Evolutionary conservation across 169 alveolate genomes (phyloP).

Genomic region (Plasmodium gonderi): DNA sequence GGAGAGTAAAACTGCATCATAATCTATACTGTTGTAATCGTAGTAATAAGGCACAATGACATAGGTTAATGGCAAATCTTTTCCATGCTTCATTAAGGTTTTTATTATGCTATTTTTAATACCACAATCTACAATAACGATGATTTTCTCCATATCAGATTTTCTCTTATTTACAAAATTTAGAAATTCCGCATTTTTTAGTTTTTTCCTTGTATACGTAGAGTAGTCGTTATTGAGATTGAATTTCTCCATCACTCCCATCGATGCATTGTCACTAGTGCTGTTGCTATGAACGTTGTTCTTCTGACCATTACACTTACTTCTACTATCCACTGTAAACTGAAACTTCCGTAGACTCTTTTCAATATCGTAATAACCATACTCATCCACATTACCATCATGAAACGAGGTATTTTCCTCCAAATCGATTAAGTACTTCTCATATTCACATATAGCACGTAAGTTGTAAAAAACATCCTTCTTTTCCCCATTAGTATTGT

Average conservation of each 20-base stretch:
- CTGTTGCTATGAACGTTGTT: not conserved
- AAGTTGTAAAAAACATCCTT: conserved; percentile 17
- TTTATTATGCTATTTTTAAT: conserved; percentile 88
- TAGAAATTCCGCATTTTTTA: conserved; percentile 36
- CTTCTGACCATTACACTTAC: not conserved
- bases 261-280: not conserved
- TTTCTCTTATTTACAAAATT: conserved; percentile 37
- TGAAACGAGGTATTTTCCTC: conserved; percentile 38
- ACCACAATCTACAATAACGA: conserved; percentile 90
- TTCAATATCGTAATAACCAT: conserved; percentile 62
- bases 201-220: not conserved
- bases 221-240: conserved; percentile 49
- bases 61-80: conserved; percentile 61
- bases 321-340: conserved; percentile 17
- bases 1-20: conserved; percentile 89
- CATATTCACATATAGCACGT: conserved; percentile 40
- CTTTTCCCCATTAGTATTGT: conserved; percentile 4
- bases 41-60: conserved; percentile 84
- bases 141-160: conserved; percentile 70
- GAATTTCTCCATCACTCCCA: not conserved
- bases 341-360: conserved; percentile 6
- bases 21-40: conserved; percentile 83
- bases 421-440: conserved; percentile 47
- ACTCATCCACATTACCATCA: conserved; percentile 32
- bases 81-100: conserved; percentile 66